Base-by-base conservation (phyloP, 2,329 filamentous ascomycete species). In the Pestalotiopsis sp. region DNA sequence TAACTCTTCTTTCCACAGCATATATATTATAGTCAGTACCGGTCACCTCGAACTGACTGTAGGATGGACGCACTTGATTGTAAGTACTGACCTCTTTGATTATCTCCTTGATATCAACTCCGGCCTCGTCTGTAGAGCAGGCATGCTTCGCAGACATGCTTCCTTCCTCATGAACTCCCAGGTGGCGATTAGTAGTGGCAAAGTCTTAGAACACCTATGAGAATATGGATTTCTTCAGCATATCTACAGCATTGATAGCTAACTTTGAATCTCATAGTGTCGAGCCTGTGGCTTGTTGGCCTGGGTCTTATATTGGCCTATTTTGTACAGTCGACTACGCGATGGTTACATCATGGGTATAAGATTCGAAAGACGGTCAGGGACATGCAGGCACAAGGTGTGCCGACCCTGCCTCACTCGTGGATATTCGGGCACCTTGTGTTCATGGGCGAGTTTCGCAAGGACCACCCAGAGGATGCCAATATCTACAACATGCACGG, bases 391-490 rank as follows among this genome's bases (percentile, higher is more conserved):
- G 60, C 60, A 4, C 35, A 44, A 26, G 60, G 60, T 20, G 40
- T 44, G 17, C 66, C 66, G 3, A 67, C 55, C 4, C 13, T 67
- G 13, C 66, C 66, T 6, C 60, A 67, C 22, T 64, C 60, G 10
- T n/a, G 38, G 38, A 38, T 67, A 11, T 64, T 48, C 13, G 66
- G 66, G 0, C 66, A 67, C 22, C 22, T 64, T 1, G 30, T 44
- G 13, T 38, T 67, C 35, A 44, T 67, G 10, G 66, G 59, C 20
- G 52, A 64, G 14, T 67, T 64, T 30, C 38, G 52, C 14, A 58
- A 52, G 20, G 20, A 48, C 1, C 61, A 67, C 10, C 66, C 66
- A 4, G 30, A 55, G 9, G 66, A 67, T 14, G 17, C 26, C 38
- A 64, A 59, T n/a, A 58, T 64, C 4, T 22, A 58, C 22, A 40